phyloP scores from a whole-genome alignment of 352 stramenopile genomes.

The Phytophthora pseudosyringae region DNA sequence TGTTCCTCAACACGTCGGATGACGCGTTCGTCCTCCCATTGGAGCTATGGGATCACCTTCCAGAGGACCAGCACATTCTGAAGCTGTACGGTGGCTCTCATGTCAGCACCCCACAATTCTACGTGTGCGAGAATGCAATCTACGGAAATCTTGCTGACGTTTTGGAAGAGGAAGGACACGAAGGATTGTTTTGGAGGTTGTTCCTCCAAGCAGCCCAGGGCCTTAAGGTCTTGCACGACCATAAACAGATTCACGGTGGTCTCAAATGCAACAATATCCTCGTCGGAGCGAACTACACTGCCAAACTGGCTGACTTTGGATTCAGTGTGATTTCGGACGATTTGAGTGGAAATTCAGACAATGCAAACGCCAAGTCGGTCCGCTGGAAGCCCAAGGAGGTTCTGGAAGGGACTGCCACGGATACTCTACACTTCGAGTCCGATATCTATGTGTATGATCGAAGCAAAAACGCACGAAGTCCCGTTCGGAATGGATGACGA shows the following conservation, averaged over 20 bases:
- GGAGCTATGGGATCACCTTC: constrained; percentile 36
- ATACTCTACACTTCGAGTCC: constrained; percentile 13
- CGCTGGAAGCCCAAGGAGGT: constrained; percentile 44
- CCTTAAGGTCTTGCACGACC: constrained; percentile 58
- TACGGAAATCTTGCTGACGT: constrained; percentile 37
- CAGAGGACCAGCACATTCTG: constrained; percentile 38
- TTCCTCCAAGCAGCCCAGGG: constrained; percentile 35
- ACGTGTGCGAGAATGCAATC: constrained; percentile 33
- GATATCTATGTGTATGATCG: constrained; percentile 45
- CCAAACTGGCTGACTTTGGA: constrained; percentile 44
- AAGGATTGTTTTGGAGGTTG: constrained; percentile 24
- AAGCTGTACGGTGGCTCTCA: constrained; percentile 48
- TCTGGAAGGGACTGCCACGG: constrained; percentile 9
- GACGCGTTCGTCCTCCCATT: constrained; percentile 40
- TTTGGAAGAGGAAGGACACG: constrained; percentile 15
- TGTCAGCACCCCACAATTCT: constrained; percentile 31
- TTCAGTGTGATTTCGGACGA: constrained; percentile 22
- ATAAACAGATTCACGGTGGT: constrained; percentile 65
- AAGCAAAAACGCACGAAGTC: constrained; percentile 17
- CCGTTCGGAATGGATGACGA: constrained; percentile 19
- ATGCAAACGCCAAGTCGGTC: constrained; percentile 2
- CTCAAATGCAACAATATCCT: constrained; percentile 87
- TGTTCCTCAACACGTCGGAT: constrained; percentile 10
- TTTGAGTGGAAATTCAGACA: constrained; percentile 6
- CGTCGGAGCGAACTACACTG: constrained; percentile 28